Evolutionary conservation across 2,329 filamentous ascomycete species (phyloP).

Genomic region (Microsporum ferrugineum): DNA sequence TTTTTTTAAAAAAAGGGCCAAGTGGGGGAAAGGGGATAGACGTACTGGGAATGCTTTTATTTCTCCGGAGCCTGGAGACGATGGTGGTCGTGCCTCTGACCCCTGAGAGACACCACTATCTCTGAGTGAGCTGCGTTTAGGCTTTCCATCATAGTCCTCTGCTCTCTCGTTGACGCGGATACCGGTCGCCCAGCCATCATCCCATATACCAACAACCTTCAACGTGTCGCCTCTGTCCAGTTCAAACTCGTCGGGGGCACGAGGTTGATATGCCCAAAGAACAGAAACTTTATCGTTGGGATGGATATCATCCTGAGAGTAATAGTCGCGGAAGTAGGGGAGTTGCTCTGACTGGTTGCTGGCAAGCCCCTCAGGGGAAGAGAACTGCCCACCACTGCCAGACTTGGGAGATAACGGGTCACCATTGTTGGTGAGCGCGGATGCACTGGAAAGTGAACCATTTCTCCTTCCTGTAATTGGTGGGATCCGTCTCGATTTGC

Average conservation of each 20-base stretch:
- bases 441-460: slow-evolving; percentile 81
- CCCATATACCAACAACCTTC: slow-evolving; percentile 97
- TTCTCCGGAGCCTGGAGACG: slow-evolving; percentile 60
- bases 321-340: slow-evolving; percentile 96
- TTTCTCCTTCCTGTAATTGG: slow-evolving; percentile 52
- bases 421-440: slow-evolving; percentile 55
- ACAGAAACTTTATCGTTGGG: slow-evolving; percentile 81
- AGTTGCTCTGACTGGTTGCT: slow-evolving; percentile 94
- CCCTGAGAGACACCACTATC: slow-evolving; percentile 90
- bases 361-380: slow-evolving; percentile 69
- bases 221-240: slow-evolving; percentile 95
- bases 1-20: not conserved
- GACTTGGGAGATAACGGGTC: slow-evolving; percentile 59
- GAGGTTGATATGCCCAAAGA: slow-evolving; percentile 92
- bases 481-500: slow-evolving; percentile 37
- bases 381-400: slow-evolving; percentile 58
- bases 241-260: slow-evolving; percentile 83
- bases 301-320: slow-evolving; percentile 91
- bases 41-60: slow-evolving; percentile 82
- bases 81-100: slow-evolving; percentile 48
- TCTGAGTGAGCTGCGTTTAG: slow-evolving; percentile 56
- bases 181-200: slow-evolving; percentile 96
- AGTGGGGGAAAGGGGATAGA: slow-evolving; percentile 1
- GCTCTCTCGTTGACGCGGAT: slow-evolving; percentile 69
- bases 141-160: slow-evolving; percentile 72